Conservation (phyloP, 139 green algal genomes). For the Chlamydomonas sphaeroides region DNA sequence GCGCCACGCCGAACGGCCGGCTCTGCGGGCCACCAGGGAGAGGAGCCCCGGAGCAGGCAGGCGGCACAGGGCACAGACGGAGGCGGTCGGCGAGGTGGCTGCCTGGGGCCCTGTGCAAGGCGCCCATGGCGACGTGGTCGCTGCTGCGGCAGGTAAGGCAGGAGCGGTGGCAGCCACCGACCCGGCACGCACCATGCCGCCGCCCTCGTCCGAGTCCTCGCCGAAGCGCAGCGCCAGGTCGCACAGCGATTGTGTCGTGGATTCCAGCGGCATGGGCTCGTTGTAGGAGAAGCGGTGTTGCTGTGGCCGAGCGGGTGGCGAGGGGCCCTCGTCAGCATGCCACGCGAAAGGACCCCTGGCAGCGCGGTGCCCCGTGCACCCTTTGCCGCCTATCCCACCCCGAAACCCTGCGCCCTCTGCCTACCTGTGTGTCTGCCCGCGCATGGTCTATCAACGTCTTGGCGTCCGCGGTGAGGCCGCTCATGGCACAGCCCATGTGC, state of each 20-base stretch:
- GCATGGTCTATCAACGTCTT: slow-evolving; percentile 98
- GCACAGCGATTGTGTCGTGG: slow-evolving; percentile 91
- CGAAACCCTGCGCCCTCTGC: not conserved
- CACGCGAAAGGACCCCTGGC: no score
- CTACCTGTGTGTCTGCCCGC: slow-evolving; percentile 89
- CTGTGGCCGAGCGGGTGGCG: no score
- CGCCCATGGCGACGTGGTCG: no score
- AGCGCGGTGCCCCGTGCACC: no score
- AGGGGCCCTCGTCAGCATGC: no score
- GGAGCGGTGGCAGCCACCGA: not conserved
- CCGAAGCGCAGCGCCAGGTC: slow-evolving; percentile 97
- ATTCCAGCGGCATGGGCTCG: slow-evolving; percentile 96
- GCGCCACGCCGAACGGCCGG: slow-evolving; percentile 97
- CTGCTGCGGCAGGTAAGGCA: no score
- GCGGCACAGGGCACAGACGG: no score
- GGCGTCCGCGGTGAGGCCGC: slow-evolving; percentile 95
- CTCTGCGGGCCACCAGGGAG: slow-evolving; percentile 68
- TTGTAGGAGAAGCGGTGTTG: slow-evolving; percentile 98
- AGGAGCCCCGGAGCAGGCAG: not conserved
- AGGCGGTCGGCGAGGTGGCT: no score
- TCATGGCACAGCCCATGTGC: slow-evolving; percentile 97
- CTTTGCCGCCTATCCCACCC: no score
- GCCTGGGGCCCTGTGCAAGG: no score
- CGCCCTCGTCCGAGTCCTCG: slow-evolving; percentile 91
- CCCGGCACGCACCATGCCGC: slow-evolving; percentile 67